Evolutionary conservation across 257 asterid genomes (phyloP).

Genomic region (Coffea eugenioides): DNA sequence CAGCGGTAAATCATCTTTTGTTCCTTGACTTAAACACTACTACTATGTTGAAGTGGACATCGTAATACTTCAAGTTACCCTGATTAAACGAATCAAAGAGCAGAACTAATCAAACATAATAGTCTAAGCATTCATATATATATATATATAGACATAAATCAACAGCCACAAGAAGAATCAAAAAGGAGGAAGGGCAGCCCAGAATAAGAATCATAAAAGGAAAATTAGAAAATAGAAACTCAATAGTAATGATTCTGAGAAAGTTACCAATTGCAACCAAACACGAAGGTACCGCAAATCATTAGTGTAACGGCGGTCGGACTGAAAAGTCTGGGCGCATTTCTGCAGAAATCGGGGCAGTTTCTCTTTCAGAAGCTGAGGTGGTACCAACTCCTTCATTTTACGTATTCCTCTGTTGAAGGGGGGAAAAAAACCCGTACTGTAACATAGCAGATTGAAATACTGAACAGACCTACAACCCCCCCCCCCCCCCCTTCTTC

Average conservation of each 20-base stretch:
- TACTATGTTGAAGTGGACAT: no score
- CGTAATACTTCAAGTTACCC: no score
- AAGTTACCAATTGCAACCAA: constrained; percentile 88
- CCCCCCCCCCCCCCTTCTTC: no score
- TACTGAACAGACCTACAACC: not conserved
- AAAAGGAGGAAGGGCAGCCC: not conserved
- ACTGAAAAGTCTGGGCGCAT: constrained; percentile 69
- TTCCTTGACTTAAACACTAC: no score
- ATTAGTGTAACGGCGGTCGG: constrained; percentile 71
- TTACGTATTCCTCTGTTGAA: constrained; percentile 67
- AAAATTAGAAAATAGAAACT: not conserved
- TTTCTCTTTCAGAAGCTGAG: constrained; percentile 70
- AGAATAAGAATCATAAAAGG: not conserved
- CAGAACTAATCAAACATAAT: no score
- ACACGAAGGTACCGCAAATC: constrained; percentile 92
- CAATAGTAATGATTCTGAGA: not conserved
- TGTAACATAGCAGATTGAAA: not conserved
- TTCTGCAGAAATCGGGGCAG: constrained; percentile 96
- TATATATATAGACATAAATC: not conserved
- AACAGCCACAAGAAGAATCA: not conserved
- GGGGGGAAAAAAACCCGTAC: not conserved
- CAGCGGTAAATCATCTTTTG: no score
- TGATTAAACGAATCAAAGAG: no score
- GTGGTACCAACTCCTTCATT: constrained; percentile 71
- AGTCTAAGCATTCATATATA: not conserved